A percentile compares a stretch with the other conserved stretches of the same genome.
phyloP scores from a whole-genome alignment of 2,329 filamentous ascomycete genomes.

The Neofusicoccum laricinum region DNA sequence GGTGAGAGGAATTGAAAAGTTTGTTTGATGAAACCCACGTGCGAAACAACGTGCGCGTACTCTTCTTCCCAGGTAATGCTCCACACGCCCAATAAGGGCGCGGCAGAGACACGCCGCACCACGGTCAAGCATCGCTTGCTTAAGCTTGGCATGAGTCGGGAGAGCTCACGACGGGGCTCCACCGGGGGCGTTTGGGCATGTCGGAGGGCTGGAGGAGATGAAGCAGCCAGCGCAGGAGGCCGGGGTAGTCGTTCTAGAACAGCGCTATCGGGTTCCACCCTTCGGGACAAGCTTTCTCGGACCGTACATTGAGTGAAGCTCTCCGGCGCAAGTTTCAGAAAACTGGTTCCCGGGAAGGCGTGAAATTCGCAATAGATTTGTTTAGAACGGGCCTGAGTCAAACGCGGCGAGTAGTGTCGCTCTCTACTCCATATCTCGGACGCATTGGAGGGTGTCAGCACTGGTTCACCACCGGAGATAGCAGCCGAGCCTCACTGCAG shows the following conservation, averaged over 20 bases:
- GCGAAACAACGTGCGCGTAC: not conserved
- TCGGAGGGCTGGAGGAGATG: not conserved
- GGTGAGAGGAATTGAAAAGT: not conserved
- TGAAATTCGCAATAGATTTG: not conserved
- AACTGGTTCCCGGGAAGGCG: slow-evolving; percentile 1
- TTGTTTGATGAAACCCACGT: not conserved
- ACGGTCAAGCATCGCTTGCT: not conserved
- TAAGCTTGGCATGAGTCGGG: not conserved
- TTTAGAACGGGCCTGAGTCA: not conserved
- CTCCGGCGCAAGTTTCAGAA: slow-evolving; percentile 9
- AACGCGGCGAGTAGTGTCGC: not conserved
- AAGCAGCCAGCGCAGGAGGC: not conserved
- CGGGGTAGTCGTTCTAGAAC: slow-evolving; percentile 10
- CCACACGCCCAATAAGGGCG: not conserved
- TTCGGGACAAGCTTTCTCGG: slow-evolving; percentile 2
- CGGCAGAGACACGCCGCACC: not conserved
- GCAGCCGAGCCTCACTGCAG: not conserved
- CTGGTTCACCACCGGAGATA: too few relatives aligned
- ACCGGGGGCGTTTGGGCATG: not conserved
- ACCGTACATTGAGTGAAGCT: not conserved
- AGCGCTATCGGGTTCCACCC: not conserved
- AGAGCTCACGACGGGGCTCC: not conserved
- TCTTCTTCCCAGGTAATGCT: not conserved
- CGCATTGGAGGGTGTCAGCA: not conserved
- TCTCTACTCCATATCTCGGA: not conserved